Conservation (phyloP, 805 yeast species). For the Schwanniomyces vanrijiae region DNA sequence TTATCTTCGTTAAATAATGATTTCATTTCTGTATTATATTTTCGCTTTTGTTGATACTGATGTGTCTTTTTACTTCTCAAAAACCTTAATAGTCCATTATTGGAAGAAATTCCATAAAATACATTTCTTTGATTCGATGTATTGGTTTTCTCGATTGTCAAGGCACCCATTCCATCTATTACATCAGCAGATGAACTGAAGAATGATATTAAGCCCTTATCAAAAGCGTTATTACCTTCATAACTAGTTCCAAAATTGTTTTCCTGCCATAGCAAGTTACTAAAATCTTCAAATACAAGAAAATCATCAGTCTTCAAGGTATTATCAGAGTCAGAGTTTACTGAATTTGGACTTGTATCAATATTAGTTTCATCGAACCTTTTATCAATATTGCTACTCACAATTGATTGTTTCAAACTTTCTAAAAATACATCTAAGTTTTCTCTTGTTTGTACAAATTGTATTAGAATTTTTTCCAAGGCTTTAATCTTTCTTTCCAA, state of each 20-base stretch:
- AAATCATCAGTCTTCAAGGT: not conserved
- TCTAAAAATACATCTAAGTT: not conserved
- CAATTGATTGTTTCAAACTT: not conserved
- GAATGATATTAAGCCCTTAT: not conserved
- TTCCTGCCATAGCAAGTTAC: not conserved
- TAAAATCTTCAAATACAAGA: not conserved
- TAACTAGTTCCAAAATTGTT: not conserved
- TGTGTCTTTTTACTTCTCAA: not conserved
- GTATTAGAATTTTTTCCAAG: not conserved
- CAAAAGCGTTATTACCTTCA: not conserved
- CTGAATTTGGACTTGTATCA: not conserved
- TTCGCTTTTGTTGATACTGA: not conserved
- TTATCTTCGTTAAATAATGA: not conserved
- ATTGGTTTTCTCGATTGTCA: conserved; percentile 6
- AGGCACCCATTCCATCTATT: conserved; percentile 14
- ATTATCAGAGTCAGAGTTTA: not conserved
- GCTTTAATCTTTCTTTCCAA: conserved; percentile 5
- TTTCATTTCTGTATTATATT: not conserved
- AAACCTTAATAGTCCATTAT: conserved; percentile 8
- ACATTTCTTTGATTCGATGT: conserved; percentile 1
- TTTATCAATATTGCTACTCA: not conserved
- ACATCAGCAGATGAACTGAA: not conserved
- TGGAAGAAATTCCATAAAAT: conserved; percentile 11
- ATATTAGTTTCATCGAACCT: not conserved
- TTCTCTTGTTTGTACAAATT: not conserved